Conservation (phyloP, 805 yeast genomes). For the Yueomyces sinensis region DNA sequence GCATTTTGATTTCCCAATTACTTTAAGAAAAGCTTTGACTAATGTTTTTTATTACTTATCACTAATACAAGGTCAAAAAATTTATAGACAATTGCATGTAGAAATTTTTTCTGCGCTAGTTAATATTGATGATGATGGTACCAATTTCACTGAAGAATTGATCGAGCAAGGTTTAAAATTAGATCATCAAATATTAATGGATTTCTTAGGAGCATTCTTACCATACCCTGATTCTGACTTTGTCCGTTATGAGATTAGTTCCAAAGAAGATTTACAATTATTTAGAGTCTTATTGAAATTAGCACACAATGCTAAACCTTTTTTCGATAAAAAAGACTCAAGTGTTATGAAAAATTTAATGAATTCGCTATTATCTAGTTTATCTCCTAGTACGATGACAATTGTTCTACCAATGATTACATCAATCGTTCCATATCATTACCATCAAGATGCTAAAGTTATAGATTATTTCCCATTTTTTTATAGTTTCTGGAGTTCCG, state of each 20-base stretch:
- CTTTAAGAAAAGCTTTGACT: slow-evolving; percentile 46
- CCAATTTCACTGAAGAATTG: slow-evolving; percentile 21
- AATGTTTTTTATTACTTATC: slow-evolving; percentile 60
- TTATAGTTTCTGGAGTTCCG: slow-evolving; percentile 59
- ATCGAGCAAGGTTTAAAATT: slow-evolving; percentile 20
- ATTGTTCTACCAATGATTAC: slow-evolving; percentile 39
- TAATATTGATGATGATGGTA: slow-evolving; percentile 23
- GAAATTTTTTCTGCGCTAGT: slow-evolving; percentile 48
- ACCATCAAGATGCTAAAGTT: slow-evolving; percentile 26
- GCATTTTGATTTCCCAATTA: slow-evolving; percentile 61
- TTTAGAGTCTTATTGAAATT: slow-evolving; percentile 36
- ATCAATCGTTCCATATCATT: slow-evolving; percentile 36
- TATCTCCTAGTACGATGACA: slow-evolving; percentile 40
- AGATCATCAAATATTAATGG: slow-evolving; percentile 25
- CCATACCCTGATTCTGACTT: slow-evolving; percentile 37
- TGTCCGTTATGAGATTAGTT: slow-evolving; percentile 25
- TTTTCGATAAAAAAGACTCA: slow-evolving; percentile 33
- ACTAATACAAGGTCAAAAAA: slow-evolving; percentile 57
- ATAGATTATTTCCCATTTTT: slow-evolving; percentile 50
- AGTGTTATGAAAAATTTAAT: slow-evolving; percentile 33
- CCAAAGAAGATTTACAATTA: slow-evolving; percentile 32
- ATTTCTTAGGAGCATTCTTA: slow-evolving; percentile 24
- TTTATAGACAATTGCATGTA: slow-evolving; percentile 46
- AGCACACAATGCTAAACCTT: slow-evolving; percentile 40
- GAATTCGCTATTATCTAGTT: slow-evolving; percentile 36